Base-by-base conservation (phyloP, 2,329 filamentous ascomycete species). In the Verticillium klebahnii region DNA sequence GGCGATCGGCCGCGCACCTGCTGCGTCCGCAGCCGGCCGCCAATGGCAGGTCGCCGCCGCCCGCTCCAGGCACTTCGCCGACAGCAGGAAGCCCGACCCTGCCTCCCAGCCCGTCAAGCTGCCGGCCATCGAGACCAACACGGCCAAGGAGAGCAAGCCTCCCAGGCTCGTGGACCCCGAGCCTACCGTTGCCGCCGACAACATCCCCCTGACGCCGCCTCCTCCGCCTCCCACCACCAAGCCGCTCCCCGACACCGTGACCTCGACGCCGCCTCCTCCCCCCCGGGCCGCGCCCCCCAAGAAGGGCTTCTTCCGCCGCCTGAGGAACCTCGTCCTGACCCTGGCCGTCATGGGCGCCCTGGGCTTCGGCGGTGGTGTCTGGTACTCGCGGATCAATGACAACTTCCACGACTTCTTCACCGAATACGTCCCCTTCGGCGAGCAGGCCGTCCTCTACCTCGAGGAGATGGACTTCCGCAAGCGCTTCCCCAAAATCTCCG, bases 391-490 rank as follows among this genome's bases (percentile, higher is more conserved):
- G 67, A 85, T 95, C 76, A 96, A 90, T 72, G 95, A 99, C 81
- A 97, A 92, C 78, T 99, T 98, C 85, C 94, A 99, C 78, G 95
- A 99, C 77, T 95, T 97, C 82, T 99, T 99, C 79, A 98, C 93
- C 70, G 93, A 97, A 78, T 99, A 94, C 75, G 79, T 99, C 19
- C 95, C 95, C 25, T 97, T 91, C 68, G 95, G 93, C 70, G 95
- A 99, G 78, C 92, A 97, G 73, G 90, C 90, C 19, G 94, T 99
- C 56, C 86, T 96, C 31, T 98, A 96, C 79, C 89, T 99, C 59
- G 95, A 99, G 78, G 95, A 99, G 79, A 86, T 90, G 68, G 93
- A 97, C 71, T 97, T 97, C 80, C 87, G 90, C 73, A 93, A 90
- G 77, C 88, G 91, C 62, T 97, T 97, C 80, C 85, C 78, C 68